Percentiles rank a stretch among this genome's conserved stretches.
Conservation (phyloP, 164 flowering plant species). For the Liriodendron chinense region DNA sequence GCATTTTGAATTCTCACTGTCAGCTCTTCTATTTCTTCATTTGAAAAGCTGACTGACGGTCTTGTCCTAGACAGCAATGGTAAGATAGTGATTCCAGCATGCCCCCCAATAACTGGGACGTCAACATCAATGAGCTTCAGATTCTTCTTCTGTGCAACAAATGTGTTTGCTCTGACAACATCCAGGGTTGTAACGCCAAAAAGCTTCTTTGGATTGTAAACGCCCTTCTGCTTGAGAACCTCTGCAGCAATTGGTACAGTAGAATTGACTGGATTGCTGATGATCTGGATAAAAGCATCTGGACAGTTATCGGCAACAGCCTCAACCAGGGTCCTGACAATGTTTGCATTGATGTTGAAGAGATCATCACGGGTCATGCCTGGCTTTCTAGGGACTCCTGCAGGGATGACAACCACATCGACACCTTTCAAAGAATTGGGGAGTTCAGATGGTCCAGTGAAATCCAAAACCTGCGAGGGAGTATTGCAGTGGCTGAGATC, state of each 20-base stretch:
- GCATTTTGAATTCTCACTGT: constrained; percentile 22
- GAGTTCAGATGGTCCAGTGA: constrained; percentile 17
- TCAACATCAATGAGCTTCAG: constrained; percentile 18
- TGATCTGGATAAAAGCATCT: constrained; percentile 40
- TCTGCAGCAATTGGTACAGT: constrained; percentile 55
- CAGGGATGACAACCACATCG: constrained; percentile 19
- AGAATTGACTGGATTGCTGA: constrained; percentile 40
- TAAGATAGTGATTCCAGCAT: constrained; percentile 19
- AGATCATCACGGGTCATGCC: constrained; percentile 47
- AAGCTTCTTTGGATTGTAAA: constrained; percentile 41
- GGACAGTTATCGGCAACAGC: constrained; percentile 36
- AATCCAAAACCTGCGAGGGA: constrained; percentile 18
- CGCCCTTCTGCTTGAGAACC: constrained; percentile 45
- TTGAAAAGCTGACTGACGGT: constrained; percentile 13
- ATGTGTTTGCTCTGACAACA: constrained; percentile 25
- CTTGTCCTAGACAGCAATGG: constrained; percentile 15
- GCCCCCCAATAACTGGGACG: constrained; percentile 14
- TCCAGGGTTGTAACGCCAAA: constrained; percentile 22
- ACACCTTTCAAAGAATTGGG: constrained; percentile 15
- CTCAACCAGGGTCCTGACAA: constrained; percentile 34
- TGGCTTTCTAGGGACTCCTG: constrained; percentile 36
- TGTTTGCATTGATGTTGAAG: constrained; percentile 43
- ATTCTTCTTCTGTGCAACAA: constrained; percentile 33
- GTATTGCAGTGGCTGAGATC: constrained; percentile 23
- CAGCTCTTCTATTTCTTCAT: constrained; percentile 15